Base-by-base conservation (phyloP, 768 basidiomycete species). In the Hygrocybe punicea region DNA sequence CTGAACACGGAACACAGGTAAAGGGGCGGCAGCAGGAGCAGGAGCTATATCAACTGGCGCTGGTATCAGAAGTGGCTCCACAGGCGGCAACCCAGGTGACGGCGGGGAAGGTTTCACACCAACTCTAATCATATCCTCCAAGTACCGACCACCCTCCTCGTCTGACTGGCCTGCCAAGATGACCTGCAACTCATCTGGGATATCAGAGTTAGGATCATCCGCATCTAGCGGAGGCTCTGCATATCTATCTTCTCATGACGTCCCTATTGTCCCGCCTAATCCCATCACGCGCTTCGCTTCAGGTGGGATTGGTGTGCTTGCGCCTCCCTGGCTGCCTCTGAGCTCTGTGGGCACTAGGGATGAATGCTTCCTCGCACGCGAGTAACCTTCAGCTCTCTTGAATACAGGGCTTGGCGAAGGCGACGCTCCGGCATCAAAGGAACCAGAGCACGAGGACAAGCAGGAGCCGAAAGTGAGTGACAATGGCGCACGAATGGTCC, bases 131-230 rank as follows among this genome's bases (percentile, higher is more conserved):
- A 76, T 80, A 42, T 83, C 79, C 1, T 78, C 76, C 6, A 67
- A 68, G 33, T 53, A 61, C 24, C 50, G 51, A n/a, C 58, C 36
- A 10, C 67, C 73, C 35, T 56, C 76, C 60, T 52, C 77, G 63
- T 67, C 73, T 65, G 66, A 67, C 50, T 73, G 67, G 19, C 65
- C 65, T 4, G 73, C 76, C 23, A 92, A 68, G 47, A 92, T 83
- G 21, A 76, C 75, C 60, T 84, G 83, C 55, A 92, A 67, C 68
- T 92, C 91, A 40, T 87, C 82, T 1, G 91, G 89, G n/a, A 91
- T 87, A 62, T 93, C 89, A 2, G 85, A 87, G 66, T 90, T 84
- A 0, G 81, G 86, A 63, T 89, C 85, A 8, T 81, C 81, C 2
- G 72, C 76, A 36, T 86, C 80, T 7, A 79, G 61, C 17, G 77